These are phyloP conservation scores for Podospora didyma DNA, from an alignment of 495 filamentous ascomycete species.

Conservation along the genomic window DNA sequence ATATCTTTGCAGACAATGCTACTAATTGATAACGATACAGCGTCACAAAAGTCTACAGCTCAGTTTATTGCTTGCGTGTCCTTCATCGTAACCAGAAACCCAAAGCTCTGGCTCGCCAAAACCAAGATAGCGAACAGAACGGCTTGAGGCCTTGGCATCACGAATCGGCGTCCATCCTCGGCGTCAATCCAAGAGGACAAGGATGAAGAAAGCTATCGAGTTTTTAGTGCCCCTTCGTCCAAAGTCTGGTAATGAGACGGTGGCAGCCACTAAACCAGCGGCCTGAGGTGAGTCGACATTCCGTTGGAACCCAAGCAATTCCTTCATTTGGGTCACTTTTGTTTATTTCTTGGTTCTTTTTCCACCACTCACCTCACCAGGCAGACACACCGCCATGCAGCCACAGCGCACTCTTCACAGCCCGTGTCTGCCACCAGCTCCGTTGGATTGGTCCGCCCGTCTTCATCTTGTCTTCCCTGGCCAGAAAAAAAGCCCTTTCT, in stretches of 20 bases:
- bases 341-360: not conserved
- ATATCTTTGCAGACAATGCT: too few relatives aligned
- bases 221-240: not conserved
- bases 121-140: not conserved
- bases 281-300: too few relatives aligned
- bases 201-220: not conserved
- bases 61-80: too few relatives aligned
- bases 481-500: too few relatives aligned
- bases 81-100: not conserved
- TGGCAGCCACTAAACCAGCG: not conserved
- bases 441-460: not conserved
- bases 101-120: not conserved
- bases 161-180: not conserved
- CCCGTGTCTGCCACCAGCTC: not conserved
- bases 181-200: not conserved
- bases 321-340: not conserved
- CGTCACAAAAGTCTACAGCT: too few relatives aligned
- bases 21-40: too few relatives aligned
- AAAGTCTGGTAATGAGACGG: not conserved
- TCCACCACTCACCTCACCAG: not conserved
- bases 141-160: not conserved
- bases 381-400: too few relatives aligned
- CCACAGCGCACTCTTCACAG: too few relatives aligned
- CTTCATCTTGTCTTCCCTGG: not conserved
- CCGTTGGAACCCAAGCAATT: not conserved